Conservation (phyloP, 345 rosid genomes). For the Corymbia maculata region DNA sequence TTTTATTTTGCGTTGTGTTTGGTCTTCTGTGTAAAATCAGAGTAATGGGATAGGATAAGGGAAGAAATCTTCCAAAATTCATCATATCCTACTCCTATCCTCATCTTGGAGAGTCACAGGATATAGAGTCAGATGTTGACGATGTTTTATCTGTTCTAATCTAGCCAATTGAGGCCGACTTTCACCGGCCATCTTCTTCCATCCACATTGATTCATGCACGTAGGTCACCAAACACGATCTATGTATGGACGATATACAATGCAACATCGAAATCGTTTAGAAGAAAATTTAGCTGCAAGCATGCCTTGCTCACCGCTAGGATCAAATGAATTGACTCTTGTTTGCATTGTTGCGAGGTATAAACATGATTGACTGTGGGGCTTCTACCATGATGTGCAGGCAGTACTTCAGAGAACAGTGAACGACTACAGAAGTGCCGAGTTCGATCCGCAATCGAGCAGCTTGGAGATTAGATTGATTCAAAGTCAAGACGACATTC, state of each 20-base stretch:
- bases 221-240: background rate
- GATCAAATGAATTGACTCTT: background rate
- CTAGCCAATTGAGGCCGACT: background rate
- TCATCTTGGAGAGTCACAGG: background rate
- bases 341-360: background rate
- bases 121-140: background rate
- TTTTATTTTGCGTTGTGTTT: background rate
- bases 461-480: conserved; percentile 88
- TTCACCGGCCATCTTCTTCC: background rate
- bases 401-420: conserved; percentile 71
- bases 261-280: background rate
- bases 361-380: background rate
- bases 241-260: background rate
- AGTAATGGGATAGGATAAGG: background rate
- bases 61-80: background rate
- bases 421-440: conserved; percentile 51
- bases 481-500: conserved; percentile 90
- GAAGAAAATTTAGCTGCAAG: background rate
- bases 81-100: background rate
- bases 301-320: background rate
- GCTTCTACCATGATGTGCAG: conserved; percentile 19
- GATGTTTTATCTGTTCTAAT: background rate
- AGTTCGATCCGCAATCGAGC: conserved; percentile 57
- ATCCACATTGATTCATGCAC: background rate
- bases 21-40: background rate